Evolutionary conservation across 352 stramenopile genomes (phyloP).

Genomic region (Globisporangium okanoganense): DNA sequence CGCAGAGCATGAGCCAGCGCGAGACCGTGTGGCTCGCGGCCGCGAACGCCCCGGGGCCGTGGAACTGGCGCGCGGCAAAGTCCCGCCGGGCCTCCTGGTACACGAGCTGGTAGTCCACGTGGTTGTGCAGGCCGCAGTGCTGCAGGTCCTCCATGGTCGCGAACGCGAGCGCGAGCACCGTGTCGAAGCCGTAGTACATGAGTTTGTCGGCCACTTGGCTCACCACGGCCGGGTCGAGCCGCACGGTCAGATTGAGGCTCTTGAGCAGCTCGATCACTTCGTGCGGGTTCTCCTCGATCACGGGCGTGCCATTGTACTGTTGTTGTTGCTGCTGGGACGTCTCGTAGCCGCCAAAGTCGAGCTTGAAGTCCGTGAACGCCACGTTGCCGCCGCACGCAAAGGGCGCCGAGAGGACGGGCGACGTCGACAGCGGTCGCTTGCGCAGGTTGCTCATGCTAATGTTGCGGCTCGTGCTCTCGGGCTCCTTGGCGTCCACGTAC

Average conservation of each 20-base stretch:
- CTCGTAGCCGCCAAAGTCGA: constrained; percentile 57
- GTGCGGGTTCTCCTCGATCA: constrained; percentile 16
- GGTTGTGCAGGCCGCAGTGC: constrained; percentile 32
- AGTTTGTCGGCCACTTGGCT: constrained; percentile 33
- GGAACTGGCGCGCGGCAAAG: constrained; percentile 38
- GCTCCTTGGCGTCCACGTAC: constrained; percentile 15
- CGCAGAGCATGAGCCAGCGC: constrained; percentile 54
- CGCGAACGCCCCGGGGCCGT: constrained; percentile 32
- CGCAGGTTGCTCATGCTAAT: constrained; percentile 29
- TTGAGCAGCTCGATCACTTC: constrained; percentile 53
- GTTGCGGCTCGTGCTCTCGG: constrained; percentile 23
- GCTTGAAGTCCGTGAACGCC: constrained; percentile 49
- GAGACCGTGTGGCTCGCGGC: constrained; percentile 46
- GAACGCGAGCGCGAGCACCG: constrained; percentile 49
- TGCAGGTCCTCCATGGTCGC: constrained; percentile 42
- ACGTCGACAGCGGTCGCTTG: constrained; percentile 27
- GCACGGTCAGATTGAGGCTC: constrained; percentile 36
- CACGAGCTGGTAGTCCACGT: constrained; percentile 40
- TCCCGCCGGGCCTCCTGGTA: constrained; percentile 40
- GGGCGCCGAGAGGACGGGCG: constrained; percentile 12
- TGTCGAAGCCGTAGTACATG: constrained; percentile 57
- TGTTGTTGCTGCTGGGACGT: constrained; percentile 11
- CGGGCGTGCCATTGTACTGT: constrained; percentile 17
- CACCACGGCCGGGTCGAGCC: constrained; percentile 27
- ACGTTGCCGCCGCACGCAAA: constrained; percentile 13